phyloP scores from a whole-genome alignment of 208 protist species.

The Herpetomonas tarakana region DNA sequence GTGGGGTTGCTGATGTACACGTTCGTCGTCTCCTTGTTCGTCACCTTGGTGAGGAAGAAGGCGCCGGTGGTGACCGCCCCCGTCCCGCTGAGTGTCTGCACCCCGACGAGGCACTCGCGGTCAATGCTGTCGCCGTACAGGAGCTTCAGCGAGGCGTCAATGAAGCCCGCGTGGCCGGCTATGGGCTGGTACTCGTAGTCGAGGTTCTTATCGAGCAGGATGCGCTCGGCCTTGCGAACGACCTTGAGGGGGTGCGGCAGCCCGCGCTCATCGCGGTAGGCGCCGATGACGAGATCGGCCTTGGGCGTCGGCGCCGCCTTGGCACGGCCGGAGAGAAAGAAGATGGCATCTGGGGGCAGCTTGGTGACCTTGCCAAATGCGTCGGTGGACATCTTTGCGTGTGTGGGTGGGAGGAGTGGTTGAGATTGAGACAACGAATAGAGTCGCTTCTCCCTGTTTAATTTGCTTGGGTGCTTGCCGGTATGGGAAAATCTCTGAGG shows the following conservation, averaged over 20 bases:
- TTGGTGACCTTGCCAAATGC: constrained; percentile 24
- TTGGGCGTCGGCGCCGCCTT: constrained; percentile 79
- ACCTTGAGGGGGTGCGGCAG: constrained; percentile 91
- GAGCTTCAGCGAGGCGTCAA: constrained; percentile 69
- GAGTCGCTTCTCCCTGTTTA: too few species aligned
- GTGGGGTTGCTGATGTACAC: constrained; percentile 87
- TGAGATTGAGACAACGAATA: too few species aligned
- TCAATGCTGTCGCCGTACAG: constrained; percentile 84
- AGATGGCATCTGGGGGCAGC: constrained; percentile 50
- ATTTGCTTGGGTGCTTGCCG: too few species aligned
- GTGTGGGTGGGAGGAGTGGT: too few species aligned
- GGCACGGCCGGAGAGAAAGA: constrained; percentile 33
- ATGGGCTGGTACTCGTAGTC: constrained; percentile 98
- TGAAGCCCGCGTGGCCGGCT: constrained; percentile 84
- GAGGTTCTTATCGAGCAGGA: constrained; percentile 57
- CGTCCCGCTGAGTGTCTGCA: constrained; percentile 90
- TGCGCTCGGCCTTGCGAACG: constrained; percentile 88
- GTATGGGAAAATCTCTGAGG: too few species aligned
- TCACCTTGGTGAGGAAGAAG: constrained; percentile 44
- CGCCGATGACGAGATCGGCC: constrained; percentile 97
- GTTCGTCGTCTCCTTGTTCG: constrained; percentile 24
- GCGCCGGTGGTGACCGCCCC: constrained; percentile 78
- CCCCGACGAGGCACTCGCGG: constrained; percentile 55
- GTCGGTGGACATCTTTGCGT: constrained; percentile 9
- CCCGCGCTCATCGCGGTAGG: constrained; percentile 96